Base-by-base conservation (phyloP, 2,329 filamentous ascomycete species). In the Alternaria angustiovoidea region DNA sequence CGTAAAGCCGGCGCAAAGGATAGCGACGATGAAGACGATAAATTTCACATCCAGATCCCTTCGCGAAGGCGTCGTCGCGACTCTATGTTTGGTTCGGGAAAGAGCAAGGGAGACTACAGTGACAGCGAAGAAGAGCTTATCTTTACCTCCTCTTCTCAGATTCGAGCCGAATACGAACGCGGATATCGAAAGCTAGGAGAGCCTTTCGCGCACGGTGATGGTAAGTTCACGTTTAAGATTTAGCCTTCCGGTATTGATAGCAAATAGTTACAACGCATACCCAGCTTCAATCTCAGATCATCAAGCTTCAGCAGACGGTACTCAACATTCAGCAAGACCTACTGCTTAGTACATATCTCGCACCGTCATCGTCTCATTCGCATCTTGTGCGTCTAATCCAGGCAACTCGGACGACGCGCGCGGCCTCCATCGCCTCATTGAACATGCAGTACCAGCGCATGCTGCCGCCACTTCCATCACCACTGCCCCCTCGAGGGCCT, bases 241-340 rank as follows among this genome's bases (percentile, higher is more conserved):
- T 22, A 39, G 26, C 1, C 11, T 8, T 18, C 20, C 18, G 28
- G 22, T n/a, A 18, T 57, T 71, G 32, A 71, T 52, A 39, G 7
- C 5, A 12, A 18, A 34, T 28, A 75, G 73, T 72, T 43, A 67
- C 70, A 12, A 63, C 73, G 3, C 74, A 71, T 38, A 73, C 63
- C 28, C 72, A 76, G 38, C 66, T 78, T 1, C 74, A 77, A 36
- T 59, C 70, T 2, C 74, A 78, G 36, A 74, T 77, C 36, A 76
- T 77, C 49, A 57, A 67, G 4, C 57, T 78, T 9, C 74, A 77
- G 52, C 70, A 71, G 54, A 70, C 69, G 0, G 61, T 75, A 6
- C 60, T 77, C 28, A 63, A 54, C 18, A 73, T 75, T 34, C 72
- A 75, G 30, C 68, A 74, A 55, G 73, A 75, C 18, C 57, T 70